These are phyloP conservation scores for Alternaria angustiovoidea DNA, from an alignment of 2,329 filamentous ascomycete species.

Conservation along the genomic window DNA sequence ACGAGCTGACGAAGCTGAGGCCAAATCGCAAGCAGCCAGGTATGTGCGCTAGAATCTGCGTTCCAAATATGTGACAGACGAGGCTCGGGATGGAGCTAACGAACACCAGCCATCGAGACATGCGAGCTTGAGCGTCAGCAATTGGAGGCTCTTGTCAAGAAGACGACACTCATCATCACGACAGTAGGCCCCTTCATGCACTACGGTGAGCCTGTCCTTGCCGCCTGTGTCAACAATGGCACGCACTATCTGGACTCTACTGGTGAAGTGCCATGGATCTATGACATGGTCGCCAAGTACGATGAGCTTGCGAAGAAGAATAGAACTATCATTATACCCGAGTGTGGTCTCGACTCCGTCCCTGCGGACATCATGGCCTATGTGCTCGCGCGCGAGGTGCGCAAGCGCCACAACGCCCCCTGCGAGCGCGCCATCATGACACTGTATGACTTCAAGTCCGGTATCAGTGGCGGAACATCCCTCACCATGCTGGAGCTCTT, in stretches of 20 bases:
- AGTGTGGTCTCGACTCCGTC: conserved; percentile 68
- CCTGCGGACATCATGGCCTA: conserved; percentile 66
- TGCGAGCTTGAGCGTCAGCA: conserved; percentile 58
- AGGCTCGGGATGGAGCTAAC: conserved; percentile 6
- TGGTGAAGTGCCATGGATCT: conserved; percentile 71
- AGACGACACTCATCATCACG: conserved; percentile 67
- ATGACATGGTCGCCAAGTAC: conserved; percentile 68
- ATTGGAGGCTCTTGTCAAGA: conserved; percentile 61
- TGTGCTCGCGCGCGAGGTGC: conserved; percentile 62
- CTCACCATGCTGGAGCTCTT: conserved; percentile 69
- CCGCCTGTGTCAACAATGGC: conserved; percentile 69
- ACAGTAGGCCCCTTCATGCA: conserved; percentile 70
- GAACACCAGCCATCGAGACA: conserved; percentile 49
- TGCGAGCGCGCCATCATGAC: conserved; percentile 62
- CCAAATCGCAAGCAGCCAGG: conserved; percentile 75
- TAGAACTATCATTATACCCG: conserved; percentile 68
- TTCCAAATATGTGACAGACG: background rate
- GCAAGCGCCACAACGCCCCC: conserved; percentile 59
- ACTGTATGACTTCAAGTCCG: conserved; percentile 61
- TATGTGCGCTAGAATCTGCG: conserved; percentile 47
- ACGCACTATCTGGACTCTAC: conserved; percentile 75
- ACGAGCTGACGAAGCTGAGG: conserved; percentile 71
- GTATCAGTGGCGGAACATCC: conserved; percentile 65
- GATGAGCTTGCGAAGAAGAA: conserved; percentile 66
- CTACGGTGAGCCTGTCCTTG: conserved; percentile 70